These are phyloP conservation scores for Silene noctiflora DNA, from an alignment of 179 eudicot genomes.

Conservation along the genomic window DNA sequence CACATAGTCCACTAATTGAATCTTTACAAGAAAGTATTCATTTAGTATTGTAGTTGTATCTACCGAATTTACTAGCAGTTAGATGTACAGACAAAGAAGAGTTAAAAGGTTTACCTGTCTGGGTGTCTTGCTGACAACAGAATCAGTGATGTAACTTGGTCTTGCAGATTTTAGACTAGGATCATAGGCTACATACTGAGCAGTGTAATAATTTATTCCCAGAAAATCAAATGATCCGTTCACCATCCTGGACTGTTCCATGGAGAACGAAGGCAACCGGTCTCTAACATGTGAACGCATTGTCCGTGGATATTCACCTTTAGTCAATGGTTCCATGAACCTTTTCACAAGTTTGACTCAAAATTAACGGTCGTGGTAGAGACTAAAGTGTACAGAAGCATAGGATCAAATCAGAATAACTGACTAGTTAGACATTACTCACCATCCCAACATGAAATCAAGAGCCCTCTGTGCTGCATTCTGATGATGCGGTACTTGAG, in stretches of 20 bases:
- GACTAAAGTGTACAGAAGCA: too few relatives aligned
- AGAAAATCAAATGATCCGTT: slow-evolving; percentile 56
- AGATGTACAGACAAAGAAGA: not conserved
- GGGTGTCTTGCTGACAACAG: slow-evolving; percentile 21
- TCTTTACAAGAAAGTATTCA: not conserved
- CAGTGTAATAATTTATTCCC: slow-evolving; percentile 55
- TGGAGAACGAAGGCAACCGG: slow-evolving; percentile 43
- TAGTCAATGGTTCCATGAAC: slow-evolving; percentile 41
- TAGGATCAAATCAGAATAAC: not conserved
- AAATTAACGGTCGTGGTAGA: not conserved
- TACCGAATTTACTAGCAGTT: too few relatives aligned
- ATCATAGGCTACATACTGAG: slow-evolving; percentile 35
- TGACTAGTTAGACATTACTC: slow-evolving; percentile 7
- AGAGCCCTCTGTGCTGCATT: slow-evolving; percentile 40
- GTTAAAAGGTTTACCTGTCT: slow-evolving; percentile 31
- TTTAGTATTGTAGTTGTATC: too few relatives aligned
- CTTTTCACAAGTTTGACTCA: slow-evolving; percentile 18
- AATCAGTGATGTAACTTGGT: slow-evolving; percentile 34
- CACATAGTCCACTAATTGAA: not conserved
- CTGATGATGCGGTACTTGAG: slow-evolving; percentile 20
- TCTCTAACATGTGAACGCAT: slow-evolving; percentile 38
- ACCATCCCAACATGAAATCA: slow-evolving; percentile 53
- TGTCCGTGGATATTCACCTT: slow-evolving; percentile 47
- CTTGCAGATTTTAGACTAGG: slow-evolving; percentile 14
- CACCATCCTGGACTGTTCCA: slow-evolving; percentile 34